Evolutionary conservation across 2,329 filamentous ascomycete genomes (phyloP).

Genomic region (Harringtonia lauricola): DNA sequence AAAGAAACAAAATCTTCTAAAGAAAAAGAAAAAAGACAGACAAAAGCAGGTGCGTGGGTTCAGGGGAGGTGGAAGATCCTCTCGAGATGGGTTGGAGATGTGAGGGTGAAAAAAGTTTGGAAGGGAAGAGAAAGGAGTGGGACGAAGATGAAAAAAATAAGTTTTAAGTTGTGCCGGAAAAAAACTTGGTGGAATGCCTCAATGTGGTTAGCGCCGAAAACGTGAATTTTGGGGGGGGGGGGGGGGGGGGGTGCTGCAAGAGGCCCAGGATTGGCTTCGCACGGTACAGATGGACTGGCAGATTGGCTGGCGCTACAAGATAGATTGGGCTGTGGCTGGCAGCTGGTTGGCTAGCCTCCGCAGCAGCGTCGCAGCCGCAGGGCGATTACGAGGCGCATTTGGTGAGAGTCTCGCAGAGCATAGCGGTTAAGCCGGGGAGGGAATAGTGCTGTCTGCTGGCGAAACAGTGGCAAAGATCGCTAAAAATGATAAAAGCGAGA

Average conservation of each 20-base stretch:
- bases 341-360: no score
- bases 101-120: slow-evolving; percentile 15
- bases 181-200: slow-evolving; percentile 5
- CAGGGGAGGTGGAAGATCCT: slow-evolving; percentile 19
- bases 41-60: slow-evolving; percentile 13
- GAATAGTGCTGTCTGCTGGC: no score
- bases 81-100: slow-evolving; percentile 9
- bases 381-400: no score
- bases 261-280: background rate
- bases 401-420: no score
- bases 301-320: no score
- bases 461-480: no score
- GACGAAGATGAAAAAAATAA: slow-evolving; percentile 12
- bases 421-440: no score
- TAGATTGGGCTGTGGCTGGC: no score
- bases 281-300: no score
- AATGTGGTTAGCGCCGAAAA: slow-evolving; percentile 5
- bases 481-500: no score
- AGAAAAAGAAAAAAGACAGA: slow-evolving; percentile 23
- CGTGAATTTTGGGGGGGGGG: background rate
- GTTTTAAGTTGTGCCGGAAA: slow-evolving; percentile 12
- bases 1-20: slow-evolving; percentile 32
- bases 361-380: no score
- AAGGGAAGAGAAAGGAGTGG: slow-evolving; percentile 9
- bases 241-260: background rate